phyloP scores from a whole-genome alignment of 768 basidiomycete species.

The Cystobasidium onofrii region DNA sequence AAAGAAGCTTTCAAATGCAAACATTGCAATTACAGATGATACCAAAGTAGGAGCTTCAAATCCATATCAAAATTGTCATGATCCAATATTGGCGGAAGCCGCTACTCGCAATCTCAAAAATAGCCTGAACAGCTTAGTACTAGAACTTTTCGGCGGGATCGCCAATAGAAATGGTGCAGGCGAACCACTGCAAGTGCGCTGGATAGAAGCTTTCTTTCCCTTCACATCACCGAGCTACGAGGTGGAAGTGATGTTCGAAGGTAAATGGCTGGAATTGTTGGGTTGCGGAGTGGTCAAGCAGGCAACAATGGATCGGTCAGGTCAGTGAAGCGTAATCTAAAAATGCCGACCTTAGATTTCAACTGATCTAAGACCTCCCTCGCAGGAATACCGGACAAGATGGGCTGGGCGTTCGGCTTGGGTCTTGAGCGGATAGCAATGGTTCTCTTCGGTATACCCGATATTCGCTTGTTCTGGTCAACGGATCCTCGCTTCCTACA shows the following conservation, averaged over 20 bases:
- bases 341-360: no score
- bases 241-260: constrained; percentile 91
- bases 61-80: constrained; percentile 69
- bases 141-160: constrained; percentile 65
- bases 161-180: constrained; percentile 47
- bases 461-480: constrained; percentile 98
- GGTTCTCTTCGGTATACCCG: constrained; percentile 92
- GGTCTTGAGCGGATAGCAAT: constrained; percentile 96
- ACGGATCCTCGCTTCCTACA: constrained; percentile 72
- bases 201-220: constrained; percentile 97
- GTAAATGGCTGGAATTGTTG: constrained; percentile 93
- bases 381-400: constrained; percentile 64
- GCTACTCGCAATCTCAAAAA: constrained; percentile 81
- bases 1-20: constrained; percentile 57
- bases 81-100: constrained; percentile 62
- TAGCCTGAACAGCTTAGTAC: constrained; percentile 74
- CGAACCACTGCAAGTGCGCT: constrained; percentile 76
- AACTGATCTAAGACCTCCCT: no score
- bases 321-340: constrained; percentile 51
- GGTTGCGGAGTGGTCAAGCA: constrained; percentile 88
- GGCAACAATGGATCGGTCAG: constrained; percentile 73
- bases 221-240: constrained; percentile 97
- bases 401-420: constrained; percentile 96
- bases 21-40: constrained; percentile 79
- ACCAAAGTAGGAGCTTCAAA: constrained; percentile 64